phyloP scores from a whole-genome alignment of 1,284 basidiomycete species.

The Anthracocystis walkeri region DNA sequence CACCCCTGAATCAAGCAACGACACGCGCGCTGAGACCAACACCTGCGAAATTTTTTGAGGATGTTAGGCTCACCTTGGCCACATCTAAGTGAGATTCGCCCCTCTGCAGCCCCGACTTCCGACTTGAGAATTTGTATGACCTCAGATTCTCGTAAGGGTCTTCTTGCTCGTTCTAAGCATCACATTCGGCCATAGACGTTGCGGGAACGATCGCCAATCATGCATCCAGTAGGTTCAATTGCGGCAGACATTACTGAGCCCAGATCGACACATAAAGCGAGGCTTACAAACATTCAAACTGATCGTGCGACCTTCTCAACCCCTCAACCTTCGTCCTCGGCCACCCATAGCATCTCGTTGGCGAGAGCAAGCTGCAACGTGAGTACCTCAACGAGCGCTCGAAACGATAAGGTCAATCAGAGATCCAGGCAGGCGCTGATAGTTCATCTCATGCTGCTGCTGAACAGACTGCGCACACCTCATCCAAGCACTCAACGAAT shows the following conservation, averaged over 20 bases:
- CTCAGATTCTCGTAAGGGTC: conserved; percentile 26
- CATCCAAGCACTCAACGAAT: conserved; percentile 54
- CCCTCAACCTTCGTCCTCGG: background rate
- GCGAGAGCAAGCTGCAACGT: conserved; percentile 52
- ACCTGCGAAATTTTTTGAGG: background rate
- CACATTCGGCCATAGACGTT: background rate
- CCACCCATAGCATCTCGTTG: conserved; percentile 41
- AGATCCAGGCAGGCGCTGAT: background rate
- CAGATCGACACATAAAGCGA: no score
- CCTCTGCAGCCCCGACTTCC: conserved; percentile 18
- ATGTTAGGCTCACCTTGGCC: conserved; percentile 7
- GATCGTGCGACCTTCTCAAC: background rate
- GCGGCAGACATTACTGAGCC: no score
- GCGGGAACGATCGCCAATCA: conserved; percentile 1
- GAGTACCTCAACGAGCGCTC: conserved; percentile 1
- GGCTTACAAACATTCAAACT: background rate
- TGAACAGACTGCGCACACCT: conserved; percentile 51
- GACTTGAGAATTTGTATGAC: conserved; percentile 31
- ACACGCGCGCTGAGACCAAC: conserved; percentile 6
- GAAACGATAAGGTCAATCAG: background rate
- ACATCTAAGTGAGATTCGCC: background rate
- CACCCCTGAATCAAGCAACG: conserved; percentile 20
- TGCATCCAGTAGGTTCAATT: conserved; percentile 33
- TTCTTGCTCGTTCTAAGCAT: background rate
- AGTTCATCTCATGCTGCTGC: background rate